Conservation (phyloP, 164 flowering plant species). For the Chimonanthus salicifolius region DNA sequence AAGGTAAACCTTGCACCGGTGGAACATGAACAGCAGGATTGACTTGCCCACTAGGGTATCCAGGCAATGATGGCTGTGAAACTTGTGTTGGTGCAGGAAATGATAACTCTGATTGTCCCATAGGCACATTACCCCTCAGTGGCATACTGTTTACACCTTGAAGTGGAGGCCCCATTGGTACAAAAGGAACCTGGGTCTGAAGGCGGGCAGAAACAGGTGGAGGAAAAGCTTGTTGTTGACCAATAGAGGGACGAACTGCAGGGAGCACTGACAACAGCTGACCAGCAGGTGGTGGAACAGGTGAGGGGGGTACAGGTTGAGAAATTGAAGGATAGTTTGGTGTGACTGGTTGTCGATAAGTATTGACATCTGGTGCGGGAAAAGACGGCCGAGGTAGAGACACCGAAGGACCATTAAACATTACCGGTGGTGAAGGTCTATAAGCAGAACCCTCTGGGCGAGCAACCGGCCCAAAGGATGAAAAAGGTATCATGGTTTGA, state of each 20-base stretch:
- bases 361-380: background rate
- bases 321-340: conserved; percentile 38
- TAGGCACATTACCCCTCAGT: conserved; percentile 27
- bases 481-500: conserved; percentile 41
- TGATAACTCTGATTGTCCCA: conserved; percentile 30
- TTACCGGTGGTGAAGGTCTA: conserved; percentile 32
- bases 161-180: conserved; percentile 59
- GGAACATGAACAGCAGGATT: conserved; percentile 35
- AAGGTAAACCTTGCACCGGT: conserved; percentile 33
- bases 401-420: conserved; percentile 43
- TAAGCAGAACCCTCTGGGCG: conserved; percentile 34
- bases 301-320: conserved; percentile 32
- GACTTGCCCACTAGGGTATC: conserved; percentile 45
- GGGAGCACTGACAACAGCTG: conserved; percentile 32
- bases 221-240: conserved; percentile 29
- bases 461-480: conserved; percentile 32
- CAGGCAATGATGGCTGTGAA: conserved; percentile 43
- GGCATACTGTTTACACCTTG: conserved; percentile 25
- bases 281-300: conserved; percentile 28
- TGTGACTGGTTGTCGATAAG: conserved; percentile 34
- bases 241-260: conserved; percentile 24
- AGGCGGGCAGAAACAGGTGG: conserved; percentile 33
- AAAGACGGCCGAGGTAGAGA: conserved; percentile 33
- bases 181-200: conserved; percentile 30
- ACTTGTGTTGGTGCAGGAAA: conserved; percentile 30